Conservation (phyloP, 768 basidiomycete genomes). For the Termitomyces sp. region DNA sequence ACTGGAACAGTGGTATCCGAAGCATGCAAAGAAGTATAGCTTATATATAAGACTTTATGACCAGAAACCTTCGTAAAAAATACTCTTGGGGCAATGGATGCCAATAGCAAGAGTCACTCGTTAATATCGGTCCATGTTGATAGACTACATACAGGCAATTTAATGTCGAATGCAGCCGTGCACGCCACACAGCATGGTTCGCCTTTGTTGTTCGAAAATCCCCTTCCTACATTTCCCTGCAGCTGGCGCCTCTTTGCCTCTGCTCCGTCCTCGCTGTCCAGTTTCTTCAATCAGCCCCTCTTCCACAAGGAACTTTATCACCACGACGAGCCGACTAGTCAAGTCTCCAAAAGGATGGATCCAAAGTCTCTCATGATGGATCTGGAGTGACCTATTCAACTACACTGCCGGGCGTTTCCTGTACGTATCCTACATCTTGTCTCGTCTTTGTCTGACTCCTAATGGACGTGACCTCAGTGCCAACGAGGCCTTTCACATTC, state of each 20-base stretch:
- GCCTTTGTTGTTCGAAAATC: constrained; percentile 11
- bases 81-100: too few relatives aligned
- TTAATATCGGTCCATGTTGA: too few relatives aligned
- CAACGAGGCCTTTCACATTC: constrained; percentile 31
- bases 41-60: too few relatives aligned
- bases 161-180: too few relatives aligned
- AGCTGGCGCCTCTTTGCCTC: constrained; percentile 16
- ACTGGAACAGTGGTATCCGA: too few relatives aligned
- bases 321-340: constrained; percentile 16
- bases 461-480: constrained; percentile 19
- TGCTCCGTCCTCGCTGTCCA: too few relatives aligned
- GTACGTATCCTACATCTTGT: constrained; percentile 30
- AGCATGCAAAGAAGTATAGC: too few relatives aligned
- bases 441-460: constrained; percentile 19
- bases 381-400: constrained; percentile 27
- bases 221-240: constrained; percentile 17
- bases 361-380: constrained; percentile 22
- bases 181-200: constrained; percentile 13
- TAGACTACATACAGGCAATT: too few relatives aligned
- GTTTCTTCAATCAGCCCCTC: too few relatives aligned
- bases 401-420: constrained; percentile 33
- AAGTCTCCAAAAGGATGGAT: constrained; percentile 4
- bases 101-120: too few relatives aligned
- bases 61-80: too few relatives aligned
- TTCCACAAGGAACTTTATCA: constrained; percentile 3